Base-by-base conservation (phyloP, 805 yeast genomes). In the Nakazawaea ambrosiae region DNA sequence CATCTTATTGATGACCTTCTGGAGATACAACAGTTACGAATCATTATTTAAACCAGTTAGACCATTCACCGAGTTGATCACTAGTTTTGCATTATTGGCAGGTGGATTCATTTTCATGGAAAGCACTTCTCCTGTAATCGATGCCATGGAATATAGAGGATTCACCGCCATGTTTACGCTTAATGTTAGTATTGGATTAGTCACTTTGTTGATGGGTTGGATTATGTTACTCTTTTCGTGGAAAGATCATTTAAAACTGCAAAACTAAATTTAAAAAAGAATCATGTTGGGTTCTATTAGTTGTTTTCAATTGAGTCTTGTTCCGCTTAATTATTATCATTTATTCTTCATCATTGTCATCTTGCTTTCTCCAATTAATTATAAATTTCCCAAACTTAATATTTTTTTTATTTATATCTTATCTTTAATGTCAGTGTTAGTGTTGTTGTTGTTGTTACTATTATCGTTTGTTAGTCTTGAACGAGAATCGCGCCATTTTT, bases 21-120 rank as follows among this genome's bases (percentile, higher is more conserved):
- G 41, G 42, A 65, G 70, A 50, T 46, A 56, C 57, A 43, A 52
- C 46, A 48, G 61, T 50, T 15, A 46, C 47, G 41, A 42, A 16
- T 36, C 46, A 1, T 41, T 49, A 14, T 51, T 53, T 37, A 40
- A 47, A 40, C 84, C 90, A 22, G 60, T 75, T 4, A 75, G 81
- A 52, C 98, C 98, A 28, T 70, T 90, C 50, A 86, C 96, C 1
- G 98, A 92, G 60, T 60, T 90, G 31, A 55, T 92, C 25, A 76
- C 81, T 0, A 66, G 89, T 12, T 89, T 90, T 61, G 75, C 88
- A 43, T 67, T 92, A 43, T 56, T 92, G 10, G 72, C 85, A 45
- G 98, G 98, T 33, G 98, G 98, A 8, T 59, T 84, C 44, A 79
- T 92, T 20, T 92, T 92, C 57, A 87, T 89, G 89, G 86, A 87